Conservation (phyloP, 2,329 filamentous ascomycete genomes). For the Colletotrichum lindemuthianum region DNA sequence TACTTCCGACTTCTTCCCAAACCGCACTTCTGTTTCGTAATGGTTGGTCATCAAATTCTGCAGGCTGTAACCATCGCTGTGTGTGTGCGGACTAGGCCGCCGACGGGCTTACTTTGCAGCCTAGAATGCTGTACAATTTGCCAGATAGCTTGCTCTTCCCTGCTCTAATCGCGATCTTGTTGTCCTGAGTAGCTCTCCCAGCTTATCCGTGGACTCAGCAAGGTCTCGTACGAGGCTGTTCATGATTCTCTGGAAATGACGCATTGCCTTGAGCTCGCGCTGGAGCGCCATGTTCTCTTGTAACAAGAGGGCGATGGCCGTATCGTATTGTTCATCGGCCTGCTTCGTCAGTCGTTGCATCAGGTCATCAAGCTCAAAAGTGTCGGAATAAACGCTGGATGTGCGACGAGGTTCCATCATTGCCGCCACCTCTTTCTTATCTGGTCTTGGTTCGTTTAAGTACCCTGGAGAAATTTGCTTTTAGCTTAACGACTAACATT, state of each 20-base stretch:
- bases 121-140: conserved; percentile 8
- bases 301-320: background rate
- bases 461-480: conserved; percentile 1
- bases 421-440: background rate
- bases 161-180: background rate
- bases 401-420: conserved; percentile 9
- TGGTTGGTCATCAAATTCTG: background rate
- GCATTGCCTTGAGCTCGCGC: background rate
- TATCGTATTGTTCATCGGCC: conserved; percentile 4
- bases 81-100: background rate
- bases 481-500: background rate
- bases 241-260: background rate
- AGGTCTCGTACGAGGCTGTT: background rate
- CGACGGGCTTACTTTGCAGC: background rate
- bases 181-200: background rate
- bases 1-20: background rate
- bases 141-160: background rate
- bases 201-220: background rate
- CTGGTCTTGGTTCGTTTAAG: background rate
- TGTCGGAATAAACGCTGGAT: conserved; percentile 3
- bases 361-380: conserved; percentile 1
- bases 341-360: background rate
- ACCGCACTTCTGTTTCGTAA: background rate
- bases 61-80: background rate
- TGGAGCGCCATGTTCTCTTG: conserved; percentile 1